Percentiles rank a stretch among this genome's conserved stretches.
Conservation (phyloP, 2,329 filamentous ascomycete genomes). For the Aspergillus thermomutatus region DNA sequence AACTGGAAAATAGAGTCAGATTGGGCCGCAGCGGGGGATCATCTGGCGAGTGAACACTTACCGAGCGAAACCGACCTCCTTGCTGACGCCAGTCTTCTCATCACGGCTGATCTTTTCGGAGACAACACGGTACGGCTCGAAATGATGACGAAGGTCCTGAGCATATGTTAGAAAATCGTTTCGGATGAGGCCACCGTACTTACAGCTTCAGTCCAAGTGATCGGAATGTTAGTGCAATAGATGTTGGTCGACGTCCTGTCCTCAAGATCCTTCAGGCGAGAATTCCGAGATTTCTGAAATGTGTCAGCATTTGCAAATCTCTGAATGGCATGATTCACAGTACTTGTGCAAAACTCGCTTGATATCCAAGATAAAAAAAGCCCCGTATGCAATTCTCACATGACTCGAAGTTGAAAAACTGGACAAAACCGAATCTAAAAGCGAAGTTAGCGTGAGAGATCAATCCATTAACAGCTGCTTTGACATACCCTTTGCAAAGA, state of each 20-base stretch:
- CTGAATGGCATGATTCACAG: background rate
- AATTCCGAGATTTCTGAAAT: slow-evolving; percentile 91
- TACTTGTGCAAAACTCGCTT: slow-evolving; percentile 94
- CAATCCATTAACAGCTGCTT: slow-evolving; percentile 5
- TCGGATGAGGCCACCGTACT: slow-evolving; percentile 26
- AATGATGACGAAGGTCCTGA: slow-evolving; percentile 66
- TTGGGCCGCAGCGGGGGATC: slow-evolving; percentile 3
- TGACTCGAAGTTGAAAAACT: slow-evolving; percentile 81
- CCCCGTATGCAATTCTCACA: slow-evolving; percentile 95
- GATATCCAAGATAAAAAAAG: slow-evolving; percentile 91
- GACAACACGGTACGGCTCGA: slow-evolving; percentile 61
- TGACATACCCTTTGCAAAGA: slow-evolving; percentile 85
- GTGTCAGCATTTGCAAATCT: slow-evolving; percentile 20
- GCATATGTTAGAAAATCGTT: slow-evolving; percentile 13
- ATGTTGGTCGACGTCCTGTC: slow-evolving; percentile 90
- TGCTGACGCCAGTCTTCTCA: slow-evolving; percentile 78
- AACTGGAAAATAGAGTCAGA: slow-evolving; percentile 53
- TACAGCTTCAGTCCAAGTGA: slow-evolving; percentile 85
- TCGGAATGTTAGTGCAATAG: slow-evolving; percentile 95
- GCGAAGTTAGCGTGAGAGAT: slow-evolving; percentile 20
- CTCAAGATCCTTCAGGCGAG: slow-evolving; percentile 91
- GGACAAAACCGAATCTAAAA: slow-evolving; percentile 89
- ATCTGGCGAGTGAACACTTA: slow-evolving; percentile 37
- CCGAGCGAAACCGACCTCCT: slow-evolving; percentile 96
- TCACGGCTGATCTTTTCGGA: slow-evolving; percentile 96